These are phyloP conservation scores for Botrytis byssoidea DNA, from an alignment of 2,329 filamentous ascomycete species.

Conservation along the genomic window DNA sequence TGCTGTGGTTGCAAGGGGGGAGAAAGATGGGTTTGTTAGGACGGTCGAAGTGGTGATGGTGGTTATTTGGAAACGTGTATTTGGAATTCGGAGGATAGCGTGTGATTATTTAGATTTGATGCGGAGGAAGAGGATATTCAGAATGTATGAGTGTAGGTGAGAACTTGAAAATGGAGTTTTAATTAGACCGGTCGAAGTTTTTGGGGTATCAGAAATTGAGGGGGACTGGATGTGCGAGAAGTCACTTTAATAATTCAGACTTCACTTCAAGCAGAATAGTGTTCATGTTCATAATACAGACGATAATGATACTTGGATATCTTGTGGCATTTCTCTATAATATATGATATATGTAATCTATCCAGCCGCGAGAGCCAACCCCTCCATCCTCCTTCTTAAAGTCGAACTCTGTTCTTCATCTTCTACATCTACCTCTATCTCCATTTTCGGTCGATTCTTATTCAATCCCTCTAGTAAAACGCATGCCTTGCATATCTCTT, in stretches of 20 bases:
- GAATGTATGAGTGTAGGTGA: background rate
- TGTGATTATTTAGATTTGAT: background rate
- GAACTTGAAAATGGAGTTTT: background rate
- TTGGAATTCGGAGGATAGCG: background rate
- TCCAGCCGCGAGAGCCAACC: constrained; percentile 43
- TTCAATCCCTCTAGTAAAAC: constrained; percentile 86
- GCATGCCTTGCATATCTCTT: constrained; percentile 91
- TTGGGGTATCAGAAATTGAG: background rate
- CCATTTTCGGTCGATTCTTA: constrained; percentile 66
- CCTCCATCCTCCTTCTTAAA: constrained; percentile 50
- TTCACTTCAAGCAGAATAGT: background rate
- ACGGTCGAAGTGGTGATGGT: background rate
- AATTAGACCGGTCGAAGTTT: background rate
- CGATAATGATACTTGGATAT: background rate
- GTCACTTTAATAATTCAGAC: background rate
- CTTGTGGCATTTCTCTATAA: constrained; percentile 4
- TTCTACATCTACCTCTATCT: constrained; percentile 43
- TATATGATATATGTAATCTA: constrained; percentile 25
- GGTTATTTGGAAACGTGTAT: background rate
- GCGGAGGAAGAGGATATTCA: background rate
- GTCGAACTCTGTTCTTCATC: constrained; percentile 52
- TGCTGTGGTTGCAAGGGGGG: background rate
- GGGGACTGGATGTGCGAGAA: too few relatives aligned
- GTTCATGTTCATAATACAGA: background rate
- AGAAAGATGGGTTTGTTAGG: background rate